phyloP scores from a whole-genome alignment of 2,329 filamentous ascomycete genomes.

The Ceratocystis cacaofunesta region DNA sequence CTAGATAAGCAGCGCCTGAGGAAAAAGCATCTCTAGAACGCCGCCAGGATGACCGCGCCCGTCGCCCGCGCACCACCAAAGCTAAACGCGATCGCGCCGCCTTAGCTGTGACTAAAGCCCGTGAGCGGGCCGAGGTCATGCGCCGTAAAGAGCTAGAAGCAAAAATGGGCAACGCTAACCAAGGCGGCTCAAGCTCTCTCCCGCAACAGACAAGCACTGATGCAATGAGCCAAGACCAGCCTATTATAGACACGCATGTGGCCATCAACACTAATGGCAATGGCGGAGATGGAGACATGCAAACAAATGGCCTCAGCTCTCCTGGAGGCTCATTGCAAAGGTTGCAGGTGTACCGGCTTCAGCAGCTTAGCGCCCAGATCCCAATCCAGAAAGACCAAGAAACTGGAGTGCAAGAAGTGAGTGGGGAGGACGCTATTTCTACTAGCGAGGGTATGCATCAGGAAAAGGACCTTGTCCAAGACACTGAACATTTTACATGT shows the following conservation, averaged over 20 bases:
- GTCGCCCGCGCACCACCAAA: constrained; percentile 16
- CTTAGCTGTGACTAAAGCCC: constrained; percentile 14
- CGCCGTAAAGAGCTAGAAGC: constrained; percentile 3
- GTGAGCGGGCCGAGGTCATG: constrained; percentile 10
- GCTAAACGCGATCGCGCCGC: constrained; percentile 16
- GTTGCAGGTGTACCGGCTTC: neutral
- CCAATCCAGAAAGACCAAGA: neutral
- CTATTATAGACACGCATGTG: neutral
- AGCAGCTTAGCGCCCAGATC: neutral
- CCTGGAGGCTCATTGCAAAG: neutral
- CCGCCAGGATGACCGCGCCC: constrained; percentile 16
- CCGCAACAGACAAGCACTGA: neutral
- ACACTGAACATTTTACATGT: neutral
- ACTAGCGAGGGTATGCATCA: neutral
- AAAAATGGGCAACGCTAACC: neutral
- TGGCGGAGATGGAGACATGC: neutral
- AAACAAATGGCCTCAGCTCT: neutral
- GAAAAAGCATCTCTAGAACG: constrained; percentile 15
- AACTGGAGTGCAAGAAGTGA: neutral
- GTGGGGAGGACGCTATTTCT: neutral
- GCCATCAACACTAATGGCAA: neutral
- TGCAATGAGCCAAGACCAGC: neutral
- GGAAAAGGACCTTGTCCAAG: neutral
- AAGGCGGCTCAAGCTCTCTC: neutral
- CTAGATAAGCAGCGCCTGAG: constrained; percentile 11